Percentiles rank a stretch among this genome's conserved stretches.
phyloP scores from a whole-genome alignment of 169 alveolate genomes.

The Plasmodium gonderi region DNA sequence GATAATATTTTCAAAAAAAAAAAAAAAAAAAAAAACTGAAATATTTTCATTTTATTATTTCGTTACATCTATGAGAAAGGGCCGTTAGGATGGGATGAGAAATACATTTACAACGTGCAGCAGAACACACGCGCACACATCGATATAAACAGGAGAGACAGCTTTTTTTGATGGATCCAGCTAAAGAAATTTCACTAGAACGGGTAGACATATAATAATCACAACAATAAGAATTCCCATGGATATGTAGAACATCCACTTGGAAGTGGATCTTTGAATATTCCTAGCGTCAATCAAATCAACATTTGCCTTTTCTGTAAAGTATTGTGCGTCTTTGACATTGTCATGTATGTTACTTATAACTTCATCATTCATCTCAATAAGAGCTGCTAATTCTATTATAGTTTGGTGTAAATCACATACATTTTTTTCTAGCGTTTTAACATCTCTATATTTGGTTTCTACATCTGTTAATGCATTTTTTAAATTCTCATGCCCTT shows the following conservation, averaged over 20 bases:
- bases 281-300: conserved; percentile 64
- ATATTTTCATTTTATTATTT: too few species aligned
- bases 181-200: conserved; percentile 31
- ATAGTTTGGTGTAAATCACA: conserved; percentile 71
- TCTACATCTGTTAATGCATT: conserved; percentile 72
- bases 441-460: conserved; percentile 73
- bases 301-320: conserved; percentile 73
- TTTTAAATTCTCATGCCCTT: conserved; percentile 70
- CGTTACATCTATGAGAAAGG: too few species aligned
- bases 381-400: conserved; percentile 52
- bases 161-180: neutral
- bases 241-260: conserved; percentile 68
- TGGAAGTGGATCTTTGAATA: conserved; percentile 43
- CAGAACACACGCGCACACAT: neutral
- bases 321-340: conserved; percentile 63
- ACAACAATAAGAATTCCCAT: conserved; percentile 22
- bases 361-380: conserved; percentile 71
- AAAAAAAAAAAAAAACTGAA: too few species aligned
- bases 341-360: conserved; percentile 48
- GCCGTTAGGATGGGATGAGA: too few species aligned
- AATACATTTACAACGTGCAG: too few species aligned
- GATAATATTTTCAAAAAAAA: too few species aligned
- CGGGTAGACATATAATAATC: conserved; percentile 35
- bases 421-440: conserved; percentile 64
- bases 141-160: neutral